Conservation (phyloP, 2,329 filamentous ascomycete genomes). For the Cordyceps cicadae region DNA sequence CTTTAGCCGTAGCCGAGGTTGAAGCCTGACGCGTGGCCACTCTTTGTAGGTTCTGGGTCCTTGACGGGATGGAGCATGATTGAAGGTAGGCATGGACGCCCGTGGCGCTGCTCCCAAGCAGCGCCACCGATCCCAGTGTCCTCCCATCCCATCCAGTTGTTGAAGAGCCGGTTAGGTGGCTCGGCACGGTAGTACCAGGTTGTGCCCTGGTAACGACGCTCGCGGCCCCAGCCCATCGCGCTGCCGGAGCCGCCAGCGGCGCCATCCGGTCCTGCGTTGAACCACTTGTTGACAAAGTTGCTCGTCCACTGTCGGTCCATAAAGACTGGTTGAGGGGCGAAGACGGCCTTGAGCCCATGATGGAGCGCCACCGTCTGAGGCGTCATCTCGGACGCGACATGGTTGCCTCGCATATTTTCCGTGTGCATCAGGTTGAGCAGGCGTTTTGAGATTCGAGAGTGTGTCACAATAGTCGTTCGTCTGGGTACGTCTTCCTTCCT, state of each 20-base stretch:
- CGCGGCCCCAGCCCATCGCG: slow-evolving; percentile 51
- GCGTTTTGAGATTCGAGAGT: slow-evolving; percentile 62
- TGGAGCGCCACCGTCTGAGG: slow-evolving; percentile 64
- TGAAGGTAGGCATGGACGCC: slow-evolving; percentile 49
- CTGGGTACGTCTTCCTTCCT: slow-evolving; percentile 53
- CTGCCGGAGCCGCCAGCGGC: slow-evolving; percentile 46
- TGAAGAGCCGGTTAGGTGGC: slow-evolving; percentile 50
- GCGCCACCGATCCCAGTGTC: slow-evolving; percentile 46
- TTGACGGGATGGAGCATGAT: slow-evolving; percentile 54
- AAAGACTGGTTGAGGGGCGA: slow-evolving; percentile 70
- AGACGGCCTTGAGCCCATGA: slow-evolving; percentile 72
- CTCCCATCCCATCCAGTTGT: slow-evolving; percentile 55
- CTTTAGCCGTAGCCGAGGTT: slow-evolving; percentile 30
- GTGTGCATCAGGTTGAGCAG: slow-evolving; percentile 70
- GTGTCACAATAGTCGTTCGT: slow-evolving; percentile 69
- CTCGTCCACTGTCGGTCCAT: slow-evolving; percentile 66
- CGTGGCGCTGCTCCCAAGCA: slow-evolving; percentile 48
- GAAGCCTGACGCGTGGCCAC: slow-evolving; percentile 32
- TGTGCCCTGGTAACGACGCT: slow-evolving; percentile 47
- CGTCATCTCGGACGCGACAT: slow-evolving; percentile 75
- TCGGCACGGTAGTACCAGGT: slow-evolving; percentile 55
- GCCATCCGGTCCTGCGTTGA: slow-evolving; percentile 50
- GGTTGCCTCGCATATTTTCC: slow-evolving; percentile 64
- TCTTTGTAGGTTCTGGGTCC: slow-evolving; percentile 43
- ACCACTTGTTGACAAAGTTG: slow-evolving; percentile 46